Percentiles rank a stretch among this genome's conserved stretches.
Conservation (phyloP, 1,284 basidiomycete species). For the Ceraceosorus guamensis region DNA sequence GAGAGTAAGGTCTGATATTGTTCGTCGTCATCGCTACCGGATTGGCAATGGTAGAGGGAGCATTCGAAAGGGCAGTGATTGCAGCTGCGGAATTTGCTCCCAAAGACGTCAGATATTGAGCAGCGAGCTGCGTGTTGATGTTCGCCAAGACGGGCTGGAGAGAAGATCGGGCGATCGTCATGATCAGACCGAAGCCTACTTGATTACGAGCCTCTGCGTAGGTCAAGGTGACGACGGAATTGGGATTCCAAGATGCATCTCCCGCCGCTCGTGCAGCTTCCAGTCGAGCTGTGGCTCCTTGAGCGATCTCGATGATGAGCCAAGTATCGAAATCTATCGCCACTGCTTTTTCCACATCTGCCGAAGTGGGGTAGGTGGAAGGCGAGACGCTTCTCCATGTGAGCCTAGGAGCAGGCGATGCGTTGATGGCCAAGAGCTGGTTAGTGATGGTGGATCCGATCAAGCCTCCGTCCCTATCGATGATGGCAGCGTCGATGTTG, state of each 20-base stretch:
- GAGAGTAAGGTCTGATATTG: constrained; percentile 63
- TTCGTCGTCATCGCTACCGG: constrained; percentile 55
- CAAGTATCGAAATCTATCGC: constrained; percentile 19
- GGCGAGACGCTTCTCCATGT: constrained; percentile 27
- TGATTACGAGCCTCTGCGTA: constrained; percentile 34
- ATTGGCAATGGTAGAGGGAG: constrained; percentile 58
- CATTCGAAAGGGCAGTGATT: constrained; percentile 47
- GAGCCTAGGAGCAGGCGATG: constrained; percentile 25
- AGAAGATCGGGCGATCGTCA: not conserved
- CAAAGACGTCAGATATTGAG: constrained; percentile 23
- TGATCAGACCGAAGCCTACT: constrained; percentile 15
- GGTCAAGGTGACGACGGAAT: constrained; percentile 20
- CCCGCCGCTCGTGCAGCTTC: constrained; percentile 26
- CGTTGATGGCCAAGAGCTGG: constrained; percentile 25
- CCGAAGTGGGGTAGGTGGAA: constrained; percentile 15
- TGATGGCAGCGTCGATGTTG: constrained; percentile 26
- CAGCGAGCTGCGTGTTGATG: constrained; percentile 17
- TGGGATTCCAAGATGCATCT: constrained; percentile 30
- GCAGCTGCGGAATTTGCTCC: constrained; percentile 15
- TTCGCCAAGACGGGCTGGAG: constrained; percentile 1
- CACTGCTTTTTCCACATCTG: constrained; percentile 22
- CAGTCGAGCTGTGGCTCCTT: constrained; percentile 23
- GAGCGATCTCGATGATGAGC: constrained; percentile 25
- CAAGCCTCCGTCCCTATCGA: constrained; percentile 33
- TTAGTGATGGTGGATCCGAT: constrained; percentile 25